Base-by-base conservation (phyloP, 2,329 filamentous ascomycete species). In the Pestalotiopsis fici region DNA sequence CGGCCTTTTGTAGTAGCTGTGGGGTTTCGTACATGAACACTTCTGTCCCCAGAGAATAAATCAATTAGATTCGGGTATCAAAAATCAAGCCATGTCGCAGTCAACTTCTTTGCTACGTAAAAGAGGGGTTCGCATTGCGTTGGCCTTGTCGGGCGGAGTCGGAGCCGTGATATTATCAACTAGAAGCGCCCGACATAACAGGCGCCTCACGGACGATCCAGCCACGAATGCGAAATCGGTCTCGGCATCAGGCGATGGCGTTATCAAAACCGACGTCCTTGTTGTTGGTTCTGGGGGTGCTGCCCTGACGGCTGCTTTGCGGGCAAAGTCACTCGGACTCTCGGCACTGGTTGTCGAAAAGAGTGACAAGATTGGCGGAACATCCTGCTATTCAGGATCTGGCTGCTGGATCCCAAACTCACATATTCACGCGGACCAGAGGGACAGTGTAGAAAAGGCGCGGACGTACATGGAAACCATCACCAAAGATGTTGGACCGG, bases 341-440 rank as follows among this genome's bases (percentile, higher is more conserved):
- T 63, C 60, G 25, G 65, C 73, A 5, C 69, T 79, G 1, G 69
- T 81, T 7, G 70, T 77, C 55, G 79, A 81, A 65, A 80, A 80
- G 67, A 69, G 69, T 7, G 56, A 69, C 37, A 74, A 71, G 27
- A 67, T 79, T 39, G 79, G 78, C 12, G 79, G 79, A 21, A 75
- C 78, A 1, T 73, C 78, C 11, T 72, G 73, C n/a, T 78, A 74
- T 57, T 80, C 78, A 2, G 78, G 78, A 21, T 75, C 76, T 21
- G 74, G 72, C 2, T 66, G 77, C 28, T 81, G 79, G 79, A 73
- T 81, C 12, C 79, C 79, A 2, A 73, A 74, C 64, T 77, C 74
- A 39, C 71, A 74, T 57, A 37, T 76, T 9, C 67, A 69, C 28
- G 64, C 68, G 3, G 71, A 69, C 11, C 59, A 74, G 2, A 6